A percentile compares a stretch with the other conserved stretches of the same genome.
These are phyloP conservation scores for Plasmodium vinckei DNA, from an alignment of 169 alveolate genomes.

Conservation along the genomic window DNA sequence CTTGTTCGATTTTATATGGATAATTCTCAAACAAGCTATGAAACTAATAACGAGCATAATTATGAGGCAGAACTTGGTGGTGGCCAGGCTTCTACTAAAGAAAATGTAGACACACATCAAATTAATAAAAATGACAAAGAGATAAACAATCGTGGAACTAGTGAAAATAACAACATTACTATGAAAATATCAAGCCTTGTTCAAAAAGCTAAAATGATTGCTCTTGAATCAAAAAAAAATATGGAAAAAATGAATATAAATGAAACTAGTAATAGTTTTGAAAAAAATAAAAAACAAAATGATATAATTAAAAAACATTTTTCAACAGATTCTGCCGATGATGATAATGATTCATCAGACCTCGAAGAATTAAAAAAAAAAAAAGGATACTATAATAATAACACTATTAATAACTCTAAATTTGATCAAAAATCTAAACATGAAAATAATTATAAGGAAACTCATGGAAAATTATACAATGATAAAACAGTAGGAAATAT, in stretches of 20 bases:
- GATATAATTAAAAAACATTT: conserved; percentile 64
- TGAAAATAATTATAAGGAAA: not conserved
- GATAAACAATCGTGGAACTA: not conserved
- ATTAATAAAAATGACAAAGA: not conserved
- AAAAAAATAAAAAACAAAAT: conserved; percentile 32
- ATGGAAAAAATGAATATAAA: conserved; percentile 69
- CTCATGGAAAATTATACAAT: not conserved
- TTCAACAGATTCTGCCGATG: conserved; percentile 69
- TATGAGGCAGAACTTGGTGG: not conserved
- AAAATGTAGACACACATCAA: not conserved
- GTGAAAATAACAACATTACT: not conserved
- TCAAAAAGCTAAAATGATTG: conserved; percentile 51
- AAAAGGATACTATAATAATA: conserved; percentile 3
- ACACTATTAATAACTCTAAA: not conserved
- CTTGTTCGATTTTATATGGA: conserved; percentile 65
- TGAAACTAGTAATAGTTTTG: conserved; percentile 33
- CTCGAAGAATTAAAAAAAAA: conserved; percentile 25
- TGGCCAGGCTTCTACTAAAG: not conserved
- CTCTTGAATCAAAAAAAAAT: conserved; percentile 57
- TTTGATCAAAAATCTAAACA: not conserved
- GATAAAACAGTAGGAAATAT: not conserved
- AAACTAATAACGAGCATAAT: not conserved
- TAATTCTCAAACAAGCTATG: conserved; percentile 6
- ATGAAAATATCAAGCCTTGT: conserved; percentile 44
- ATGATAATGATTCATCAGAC: conserved; percentile 37